Evolutionary conservation across 768 basidiomycete genomes (phyloP), one percentile per base, ranked within the genome.

Genomic region (Pholiota conissans): DNA sequence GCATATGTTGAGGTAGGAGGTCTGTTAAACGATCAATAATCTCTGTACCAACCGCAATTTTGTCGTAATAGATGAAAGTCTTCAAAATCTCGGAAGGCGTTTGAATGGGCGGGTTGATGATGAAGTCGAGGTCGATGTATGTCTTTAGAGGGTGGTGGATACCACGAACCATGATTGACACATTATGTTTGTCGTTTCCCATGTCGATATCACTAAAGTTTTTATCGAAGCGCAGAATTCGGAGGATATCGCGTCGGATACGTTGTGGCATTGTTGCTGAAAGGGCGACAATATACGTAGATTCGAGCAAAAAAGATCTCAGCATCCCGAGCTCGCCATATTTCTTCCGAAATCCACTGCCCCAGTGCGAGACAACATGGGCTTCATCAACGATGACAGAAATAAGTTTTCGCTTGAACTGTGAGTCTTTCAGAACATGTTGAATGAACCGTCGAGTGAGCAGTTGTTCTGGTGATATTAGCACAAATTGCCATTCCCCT

Each of bases 331-430:
- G 55, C 2, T 37, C 34, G 0, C 49, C 66, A 37, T 73, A 76
- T 24, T 66, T 63, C 56, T 74, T 74, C 16, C 72, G 64, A 52
- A 74, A 76, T 5, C 63, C 62, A 14, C 54, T 53, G 1, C 73
- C 73, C 74, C 74, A 76, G 37, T 73, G 71, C 1, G 71, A 73
- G 0, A 76, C 56, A 53, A 67, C 66, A 53, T 76, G 74, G 0
- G 72, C 72, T 58, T 76, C 72, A 49, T 75, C 73, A 30, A 74
- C 53, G 10, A 75, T 56, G 0, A 74, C 62, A 2, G 67, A 67
- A 3, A 73, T 56, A 16, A 68, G 40, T 1, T 63, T 49, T 0
- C 39, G 30, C 14, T 39, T 60, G 42, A 74, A 67, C 24, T 60
- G 57, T 0, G 63, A 11, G 3, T 69, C 64, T 1, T 65, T 60